Evolutionary conservation across 2,329 filamentous ascomycete genomes (phyloP).

Genomic region (Didymella lethalis): DNA sequence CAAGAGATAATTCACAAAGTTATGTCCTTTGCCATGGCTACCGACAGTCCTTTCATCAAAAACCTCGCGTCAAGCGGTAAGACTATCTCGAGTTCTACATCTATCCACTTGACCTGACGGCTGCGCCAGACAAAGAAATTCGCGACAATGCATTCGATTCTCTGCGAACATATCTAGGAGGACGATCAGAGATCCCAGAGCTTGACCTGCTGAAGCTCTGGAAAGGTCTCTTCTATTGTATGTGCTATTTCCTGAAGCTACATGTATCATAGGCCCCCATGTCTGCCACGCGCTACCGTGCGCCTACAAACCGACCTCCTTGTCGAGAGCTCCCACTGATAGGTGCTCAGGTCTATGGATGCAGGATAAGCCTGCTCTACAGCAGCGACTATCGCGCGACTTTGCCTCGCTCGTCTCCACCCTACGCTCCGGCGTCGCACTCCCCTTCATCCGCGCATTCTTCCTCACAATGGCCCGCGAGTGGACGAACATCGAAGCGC

Average conservation of each 20-base stretch:
- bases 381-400: constrained; percentile 81
- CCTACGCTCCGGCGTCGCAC: constrained; percentile 57
- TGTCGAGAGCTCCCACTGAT: constrained; percentile 18
- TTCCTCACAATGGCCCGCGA: constrained; percentile 62
- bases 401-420: constrained; percentile 74
- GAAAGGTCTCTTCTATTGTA: constrained; percentile 91
- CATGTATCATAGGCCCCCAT: too few relatives aligned
- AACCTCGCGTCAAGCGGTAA: constrained; percentile 84
- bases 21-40: constrained; percentile 5
- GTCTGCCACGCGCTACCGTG: constrained; percentile 1
- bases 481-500: constrained; percentile 60
- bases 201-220: constrained; percentile 86
- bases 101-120: constrained; percentile 17
- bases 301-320: not conserved
- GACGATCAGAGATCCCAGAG: constrained; percentile 66
- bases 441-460: constrained; percentile 59
- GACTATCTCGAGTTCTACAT: not conserved
- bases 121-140: constrained; percentile 72
- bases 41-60: constrained; percentile 74
- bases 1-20: constrained; percentile 1
- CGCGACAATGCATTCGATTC: constrained; percentile 80
- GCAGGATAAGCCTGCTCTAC: constrained; percentile 86
- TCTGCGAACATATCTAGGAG: constrained; percentile 78
- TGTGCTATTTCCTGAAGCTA: constrained; percentile 19
- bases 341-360: constrained; percentile 75